Base-by-base conservation (phyloP, 2,329 filamentous ascomycete genomes). In the Pezizomycotina sp. region DNA sequence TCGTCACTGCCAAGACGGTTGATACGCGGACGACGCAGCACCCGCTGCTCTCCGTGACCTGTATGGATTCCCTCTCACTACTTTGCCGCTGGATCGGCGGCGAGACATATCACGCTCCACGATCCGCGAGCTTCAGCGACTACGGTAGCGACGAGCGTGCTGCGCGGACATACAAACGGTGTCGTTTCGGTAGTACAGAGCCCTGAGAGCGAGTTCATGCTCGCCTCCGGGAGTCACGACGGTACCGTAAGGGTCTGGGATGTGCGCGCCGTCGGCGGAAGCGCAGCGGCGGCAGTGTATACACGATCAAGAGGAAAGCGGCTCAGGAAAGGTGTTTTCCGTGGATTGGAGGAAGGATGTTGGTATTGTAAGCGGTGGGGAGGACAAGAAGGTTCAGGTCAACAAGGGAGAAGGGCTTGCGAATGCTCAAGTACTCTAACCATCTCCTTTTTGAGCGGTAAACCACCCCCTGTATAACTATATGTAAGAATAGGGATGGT, bases 201-300 rank as follows among this genome's bases (percentile, higher is more conserved):
- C 48, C 71, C 71, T 0, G 67, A 71, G 25, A 84, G 76, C 52
- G 71, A 75, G 45, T 81, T 84, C 60, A 73, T 77, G n/a, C 66
- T 98, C 6, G 80, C 86, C 0, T 89, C 78, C 20, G 86, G 72
- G n/a, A 79, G 77, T 28, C 80, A 92, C 57, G 89, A 98, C 57
- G 83, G 86, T 21, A 92, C 82, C 1, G 89, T 81, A 52, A 71
- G 83, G 33, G 74, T 98, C 31, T 98, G 89, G 89, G 89, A 98
- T 62, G 66, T 95, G 47, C 68, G 89, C 36, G 55, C 66, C 61
- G 12, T 68, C 52, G 62, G 64, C 56, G 58, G 64, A 39, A 71
- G 53, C 69, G 55, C 60, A 68, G 65, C 53, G 84, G 59, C 57
- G 80, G 69, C 64, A 86, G 67, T 57, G 74, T 63, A 61, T 92